These are phyloP conservation scores for Apiospora rasikravindrae DNA, from an alignment of 2,329 filamentous ascomycete species.

Conservation along the genomic window DNA sequence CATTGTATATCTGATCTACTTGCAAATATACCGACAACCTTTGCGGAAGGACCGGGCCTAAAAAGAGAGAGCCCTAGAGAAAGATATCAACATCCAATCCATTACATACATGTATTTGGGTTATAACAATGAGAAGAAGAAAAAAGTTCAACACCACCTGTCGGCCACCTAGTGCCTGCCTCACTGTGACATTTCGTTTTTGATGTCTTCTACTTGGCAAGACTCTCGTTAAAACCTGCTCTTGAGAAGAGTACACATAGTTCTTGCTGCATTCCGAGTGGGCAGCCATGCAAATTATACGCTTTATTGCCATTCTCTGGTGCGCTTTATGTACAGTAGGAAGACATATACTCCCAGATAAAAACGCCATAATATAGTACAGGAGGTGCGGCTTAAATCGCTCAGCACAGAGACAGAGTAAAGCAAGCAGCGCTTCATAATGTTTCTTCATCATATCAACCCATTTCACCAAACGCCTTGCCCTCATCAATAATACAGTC, in stretches of 20 bases:
- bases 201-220: neutral
- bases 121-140: neutral
- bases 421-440: neutral
- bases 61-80: neutral
- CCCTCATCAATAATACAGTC: neutral
- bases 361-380: neutral
- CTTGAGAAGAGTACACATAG: neutral
- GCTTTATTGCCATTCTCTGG: neutral
- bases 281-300: neutral
- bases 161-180: neutral
- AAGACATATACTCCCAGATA: neutral
- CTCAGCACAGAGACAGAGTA: neutral
- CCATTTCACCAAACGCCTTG: slow-evolving; percentile 20
- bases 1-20: neutral
- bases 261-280: neutral
- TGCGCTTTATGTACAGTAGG: neutral
- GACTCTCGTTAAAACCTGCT: neutral
- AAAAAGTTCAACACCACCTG: neutral
- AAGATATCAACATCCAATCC: slow-evolving; percentile 4
- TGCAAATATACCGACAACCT: neutral
- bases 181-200: neutral
- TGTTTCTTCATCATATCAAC: neutral
- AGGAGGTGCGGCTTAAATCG: neutral
- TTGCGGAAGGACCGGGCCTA: neutral
- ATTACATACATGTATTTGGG: neutral